Evolutionary conservation across 148 eudicot species (phyloP), one percentile per base, ranked within the genome.

Genomic region (Cornus kousa): DNA sequence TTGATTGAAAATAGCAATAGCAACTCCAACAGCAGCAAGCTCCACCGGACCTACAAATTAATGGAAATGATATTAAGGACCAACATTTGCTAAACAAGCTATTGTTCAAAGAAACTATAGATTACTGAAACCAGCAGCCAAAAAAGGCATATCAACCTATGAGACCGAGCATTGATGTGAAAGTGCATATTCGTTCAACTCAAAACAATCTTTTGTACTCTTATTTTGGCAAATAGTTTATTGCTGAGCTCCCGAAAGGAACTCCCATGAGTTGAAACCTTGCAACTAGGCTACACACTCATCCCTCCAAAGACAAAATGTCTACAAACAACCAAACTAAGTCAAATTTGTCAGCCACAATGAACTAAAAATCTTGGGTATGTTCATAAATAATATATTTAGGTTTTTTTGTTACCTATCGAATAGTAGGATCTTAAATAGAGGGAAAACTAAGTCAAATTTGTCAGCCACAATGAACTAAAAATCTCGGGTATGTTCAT

Each of bases 1-100:
- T 88, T 96, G 99, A 77, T 96, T 96, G 85, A 96, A 93, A 43
- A 96, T 85, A 8, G 99, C 99, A 79, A 96, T 96, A 23, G 99
- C 81, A 68, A 92, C 97, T 72, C 98, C 97, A 20, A 96, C 99
- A 7, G 97, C 99, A 40, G 98, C 98, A 14, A 95, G 97, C 78
- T 87, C 89, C 39, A 91, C 90, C 0, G 97, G 88, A 62, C 98
- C 98, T 92, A 76, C 65, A 82, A 12, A 33, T 39, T 66, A 43
- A 67, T 5, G 50, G 33, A 73, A 13, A 75, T 12, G n/a, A 22
- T 23, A 5, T 13, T 37, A 53, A 43, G 9, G 40, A 39, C 16
- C 31, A 40, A 74, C 59, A n/a, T 71, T 67, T 62, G 20, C 70
- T 57, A 31, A 32, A 24, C n/a, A 71, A 70, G 35, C 64, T 17